Percentiles rank a stretch among this genome's conserved stretches.
Conservation (phyloP, 345 rosid species). For the Eucalyptus grandis region DNA sequence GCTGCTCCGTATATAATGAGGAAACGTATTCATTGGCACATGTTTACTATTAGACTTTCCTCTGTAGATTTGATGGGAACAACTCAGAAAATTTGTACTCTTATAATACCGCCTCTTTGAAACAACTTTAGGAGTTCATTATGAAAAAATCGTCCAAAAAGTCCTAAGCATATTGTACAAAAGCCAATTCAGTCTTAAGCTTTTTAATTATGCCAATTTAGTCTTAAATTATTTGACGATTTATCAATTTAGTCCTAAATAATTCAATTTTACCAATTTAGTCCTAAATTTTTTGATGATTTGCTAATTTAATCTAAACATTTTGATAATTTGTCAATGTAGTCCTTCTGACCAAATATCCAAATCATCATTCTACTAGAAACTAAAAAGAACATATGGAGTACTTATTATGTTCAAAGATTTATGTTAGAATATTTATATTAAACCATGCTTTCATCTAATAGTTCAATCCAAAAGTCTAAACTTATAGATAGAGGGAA, state of each 20-base stretch:
- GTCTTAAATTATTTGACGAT: no score
- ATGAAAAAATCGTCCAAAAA: no score
- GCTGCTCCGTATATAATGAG: not conserved
- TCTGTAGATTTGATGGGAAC: not conserved
- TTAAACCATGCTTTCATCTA: not conserved
- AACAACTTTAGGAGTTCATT: not conserved
- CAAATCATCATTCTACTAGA: not conserved
- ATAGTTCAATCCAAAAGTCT: not conserved
- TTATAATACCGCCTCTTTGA: not conserved
- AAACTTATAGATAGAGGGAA: not conserved
- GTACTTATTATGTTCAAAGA: not conserved
- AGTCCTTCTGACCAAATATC: no score
- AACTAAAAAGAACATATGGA: not conserved
- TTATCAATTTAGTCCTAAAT: no score
- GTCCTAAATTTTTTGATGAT: no score
- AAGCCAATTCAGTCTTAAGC: not conserved
- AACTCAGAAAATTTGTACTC: not conserved
- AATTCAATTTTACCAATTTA: no score
- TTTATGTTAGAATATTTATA: not conserved
- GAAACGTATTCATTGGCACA: not conserved
- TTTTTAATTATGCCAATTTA: no score
- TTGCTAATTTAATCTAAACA: no score
- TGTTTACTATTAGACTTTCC: not conserved
- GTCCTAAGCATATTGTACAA: no score
- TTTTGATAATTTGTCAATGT: no score